Percentiles rank a stretch among this genome's conserved stretches.
phyloP scores from a whole-genome alignment of 768 basidiomycete genomes.

The Kwoniella shandongensis region DNA sequence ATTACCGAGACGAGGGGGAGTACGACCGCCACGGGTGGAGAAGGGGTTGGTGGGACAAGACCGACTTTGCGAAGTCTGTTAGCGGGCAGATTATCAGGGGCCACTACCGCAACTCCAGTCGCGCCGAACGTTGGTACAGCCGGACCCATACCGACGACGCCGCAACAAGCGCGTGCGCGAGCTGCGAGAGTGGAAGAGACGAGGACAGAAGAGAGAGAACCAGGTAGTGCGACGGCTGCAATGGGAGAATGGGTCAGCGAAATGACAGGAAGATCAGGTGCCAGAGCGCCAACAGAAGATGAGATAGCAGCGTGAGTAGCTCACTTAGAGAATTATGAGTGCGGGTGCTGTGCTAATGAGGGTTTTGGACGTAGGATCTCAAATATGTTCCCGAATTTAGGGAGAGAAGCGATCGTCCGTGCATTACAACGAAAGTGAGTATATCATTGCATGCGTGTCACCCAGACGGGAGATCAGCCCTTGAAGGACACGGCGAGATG shows the following conservation, averaged over 20 bases:
- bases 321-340: not conserved
- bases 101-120: not conserved
- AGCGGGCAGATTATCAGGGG: not conserved
- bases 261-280: slow-evolving; percentile 65
- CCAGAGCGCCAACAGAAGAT: slow-evolving; percentile 68
- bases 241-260: slow-evolving; percentile 58
- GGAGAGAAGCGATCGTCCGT: slow-evolving; percentile 68
- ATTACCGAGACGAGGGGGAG: slow-evolving; percentile 50
- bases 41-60: not conserved
- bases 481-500: not conserved
- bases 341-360: not conserved
- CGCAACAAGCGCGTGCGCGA: not conserved
- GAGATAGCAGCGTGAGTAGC: slow-evolving; percentile 64
- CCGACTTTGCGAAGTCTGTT: slow-evolving; percentile 15
- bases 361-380: slow-evolving; percentile 64
- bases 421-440: slow-evolving; percentile 79
- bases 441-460: no score
- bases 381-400: slow-evolving; percentile 79
- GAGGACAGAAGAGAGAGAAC: slow-evolving; percentile 3
- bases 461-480: no score
- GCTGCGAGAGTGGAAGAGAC: not conserved
- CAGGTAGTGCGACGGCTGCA: slow-evolving; percentile 33
- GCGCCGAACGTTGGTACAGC: not conserved
- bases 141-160: not conserved
- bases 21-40: slow-evolving; percentile 57